Conservation (phyloP, 345 rosid genomes). For the Cardiospermum halicacabum region DNA sequence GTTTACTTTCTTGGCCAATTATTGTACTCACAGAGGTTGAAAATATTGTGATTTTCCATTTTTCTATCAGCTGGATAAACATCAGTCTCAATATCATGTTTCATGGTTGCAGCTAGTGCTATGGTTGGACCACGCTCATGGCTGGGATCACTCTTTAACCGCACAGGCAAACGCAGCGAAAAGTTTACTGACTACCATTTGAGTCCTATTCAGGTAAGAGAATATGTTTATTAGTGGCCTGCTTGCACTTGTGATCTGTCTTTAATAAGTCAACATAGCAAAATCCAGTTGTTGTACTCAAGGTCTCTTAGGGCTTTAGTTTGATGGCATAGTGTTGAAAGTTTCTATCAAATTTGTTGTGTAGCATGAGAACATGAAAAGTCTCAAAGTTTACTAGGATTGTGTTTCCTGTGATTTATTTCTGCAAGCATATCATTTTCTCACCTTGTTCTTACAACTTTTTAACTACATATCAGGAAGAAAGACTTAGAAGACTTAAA, state of each 20-base stretch:
- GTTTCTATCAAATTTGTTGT: neutral
- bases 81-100: conserved; percentile 16
- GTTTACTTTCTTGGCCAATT: neutral
- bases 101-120: conserved; percentile 64
- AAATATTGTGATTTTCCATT: neutral
- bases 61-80: neutral
- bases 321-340: conserved; percentile 6
- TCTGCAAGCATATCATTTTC: neutral
- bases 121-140: conserved; percentile 93
- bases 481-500: conserved; percentile 72
- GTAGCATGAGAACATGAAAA: neutral
- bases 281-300: neutral
- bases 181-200: conserved; percentile 44
- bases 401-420: neutral
- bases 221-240: neutral
- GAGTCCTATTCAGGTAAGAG: conserved; percentile 67
- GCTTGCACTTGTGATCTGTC: conserved; percentile 1
- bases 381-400: neutral
- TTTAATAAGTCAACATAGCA: neutral
- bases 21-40: neutral
- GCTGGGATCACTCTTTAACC: conserved; percentile 86
- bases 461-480: conserved; percentile 44
- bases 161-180: conserved; percentile 48
- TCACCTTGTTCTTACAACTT: neutral
- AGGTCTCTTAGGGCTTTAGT: neutral